Evolutionary conservation across 495 filamentous ascomycete genomes (phyloP), one percentile per base, ranked within the genome.

Genomic region (Durotheca rogersii): DNA sequence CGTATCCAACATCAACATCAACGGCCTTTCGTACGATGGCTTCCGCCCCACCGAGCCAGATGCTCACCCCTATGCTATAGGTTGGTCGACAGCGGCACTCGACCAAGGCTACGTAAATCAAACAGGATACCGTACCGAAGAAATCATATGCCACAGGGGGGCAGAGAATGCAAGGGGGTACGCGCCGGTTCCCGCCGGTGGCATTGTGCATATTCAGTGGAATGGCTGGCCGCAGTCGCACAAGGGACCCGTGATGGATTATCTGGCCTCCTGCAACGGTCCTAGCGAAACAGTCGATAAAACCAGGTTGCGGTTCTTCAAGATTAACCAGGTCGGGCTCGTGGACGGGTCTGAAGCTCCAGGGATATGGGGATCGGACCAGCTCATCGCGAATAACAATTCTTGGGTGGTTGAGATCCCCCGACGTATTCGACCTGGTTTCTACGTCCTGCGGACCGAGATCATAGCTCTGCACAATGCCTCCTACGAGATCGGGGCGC

Each of bases 361-460:
- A 4, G 61, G 48, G 0, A 35, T 67, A 6, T 63, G 87, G 87
- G 82, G 79, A n/a, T 67, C 79, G 4, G 82, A 89, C 57, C 60
- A 81, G n/a, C 74, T 91, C 44, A 83, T 85, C 50, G 71, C 71
- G 27, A 78, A 79, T 64, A 84, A 87, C 69, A 83, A 82, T 67
- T 80, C 72, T 56, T 83, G 80, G 78, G 76, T 80, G 47, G 76
- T 87, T 40, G 82, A 73, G 10, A 80, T 91, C 49, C 86, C 87
- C 25, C 55, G 58, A n/a, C 64, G 63, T 40, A 75, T 89, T 40
- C 72, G 65, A 4, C 60, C 80, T 6, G 86, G 86, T 4, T 80
- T 82, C 68, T 91, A 88, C 42, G 80, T 91, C 41, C 65, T 91
- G 39, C 80, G 87, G 27, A 81, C 87, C 49, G 87, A 91, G 70